Percentiles rank a stretch among this genome's conserved stretches.
phyloP scores from a whole-genome alignment of 1,139 yeast species.

The Debaryomyces coudertii region DNA sequence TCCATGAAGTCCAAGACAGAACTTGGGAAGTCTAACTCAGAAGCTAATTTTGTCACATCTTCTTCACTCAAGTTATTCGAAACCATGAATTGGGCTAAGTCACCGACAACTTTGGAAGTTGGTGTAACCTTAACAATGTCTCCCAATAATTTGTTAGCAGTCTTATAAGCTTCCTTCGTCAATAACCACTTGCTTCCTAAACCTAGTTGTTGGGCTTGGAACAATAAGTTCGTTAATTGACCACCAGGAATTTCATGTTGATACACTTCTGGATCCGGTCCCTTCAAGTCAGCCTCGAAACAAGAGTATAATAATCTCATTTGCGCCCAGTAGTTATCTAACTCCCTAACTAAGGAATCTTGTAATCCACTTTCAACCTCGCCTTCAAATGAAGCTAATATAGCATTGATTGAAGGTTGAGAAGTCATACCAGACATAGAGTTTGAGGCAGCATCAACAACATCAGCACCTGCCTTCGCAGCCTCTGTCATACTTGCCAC shows the following conservation, averaged over 20 bases:
- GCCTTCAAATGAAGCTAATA: constrained; percentile 90
- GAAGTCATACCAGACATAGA: constrained; percentile 98
- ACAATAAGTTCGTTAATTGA: constrained; percentile 92
- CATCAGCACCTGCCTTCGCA: constrained; percentile 97
- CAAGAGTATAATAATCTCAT: constrained; percentile 95
- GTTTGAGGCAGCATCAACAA: constrained; percentile 95
- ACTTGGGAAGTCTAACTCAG: constrained; percentile 95
- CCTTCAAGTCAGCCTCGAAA: constrained; percentile 97
- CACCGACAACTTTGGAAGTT: constrained; percentile 98
- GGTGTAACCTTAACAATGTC: constrained; percentile 98
- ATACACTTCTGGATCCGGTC: constrained; percentile 99
- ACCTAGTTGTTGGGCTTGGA: constrained; percentile 99
- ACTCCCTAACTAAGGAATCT: constrained; percentile 68
- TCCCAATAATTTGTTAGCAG: constrained; percentile 87
- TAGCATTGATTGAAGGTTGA: constrained; percentile 93
- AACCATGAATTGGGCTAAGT: constrained; percentile 98
- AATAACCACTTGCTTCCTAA: constrained; percentile 95
- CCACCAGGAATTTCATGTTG: constrained; percentile 99
- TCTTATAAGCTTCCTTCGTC: constrained; percentile 90
- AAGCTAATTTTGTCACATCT: constrained; percentile 85
- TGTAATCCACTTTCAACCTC: constrained; percentile 76
- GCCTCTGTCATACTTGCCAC: constrained; percentile 95
- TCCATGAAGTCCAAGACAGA: constrained; percentile 97
- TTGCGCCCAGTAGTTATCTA: constrained; percentile 97
- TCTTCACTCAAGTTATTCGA: constrained; percentile 84